A percentile compares a stretch with the other conserved stretches of the same genome.
These are phyloP conservation scores for Eimeria brunetti DNA, from an alignment of 169 alveolate genomes.

Conservation along the genomic window DNA sequence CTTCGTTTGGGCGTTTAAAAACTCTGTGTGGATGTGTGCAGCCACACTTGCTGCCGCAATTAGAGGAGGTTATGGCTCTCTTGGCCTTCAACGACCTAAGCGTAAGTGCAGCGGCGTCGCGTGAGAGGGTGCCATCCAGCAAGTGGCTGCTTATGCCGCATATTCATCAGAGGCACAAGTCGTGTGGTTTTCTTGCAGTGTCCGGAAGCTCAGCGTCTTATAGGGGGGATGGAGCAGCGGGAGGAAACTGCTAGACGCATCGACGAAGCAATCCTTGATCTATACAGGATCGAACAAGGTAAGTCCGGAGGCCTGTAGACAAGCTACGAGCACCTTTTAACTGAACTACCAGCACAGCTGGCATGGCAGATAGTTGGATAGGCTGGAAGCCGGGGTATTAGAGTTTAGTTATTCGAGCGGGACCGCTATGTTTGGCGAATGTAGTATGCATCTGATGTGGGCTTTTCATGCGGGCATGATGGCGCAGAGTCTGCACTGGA, in stretches of 20 bases:
- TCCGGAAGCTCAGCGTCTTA: conserved; percentile 77
- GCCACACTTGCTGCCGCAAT: conserved; percentile 78
- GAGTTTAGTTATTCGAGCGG: background rate
- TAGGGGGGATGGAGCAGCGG: conserved; percentile 79
- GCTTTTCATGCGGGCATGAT: background rate
- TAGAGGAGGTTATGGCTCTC: conserved; percentile 81
- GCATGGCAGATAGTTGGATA: background rate
- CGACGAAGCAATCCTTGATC: conserved; percentile 80
- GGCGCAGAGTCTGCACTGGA: conserved; percentile 76
- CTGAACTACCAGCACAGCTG: background rate
- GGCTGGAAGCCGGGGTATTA: background rate
- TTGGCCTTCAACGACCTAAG: conserved; percentile 77
- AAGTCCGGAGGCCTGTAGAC: background rate
- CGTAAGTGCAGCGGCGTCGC: conserved; percentile 39
- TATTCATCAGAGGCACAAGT: background rate
- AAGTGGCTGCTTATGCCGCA: background rate
- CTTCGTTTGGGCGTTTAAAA: background rate
- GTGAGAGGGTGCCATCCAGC: background rate
- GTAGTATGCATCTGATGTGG: background rate
- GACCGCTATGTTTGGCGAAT: background rate
- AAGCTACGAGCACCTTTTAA: background rate
- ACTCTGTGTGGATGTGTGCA: conserved; percentile 1
- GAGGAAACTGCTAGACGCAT: conserved; percentile 79
- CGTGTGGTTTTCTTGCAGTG: conserved; percentile 44
- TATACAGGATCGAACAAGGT: conserved; percentile 79